Conservation (phyloP, 352 stramenopile species). For the Vaucheria bursata region DNA sequence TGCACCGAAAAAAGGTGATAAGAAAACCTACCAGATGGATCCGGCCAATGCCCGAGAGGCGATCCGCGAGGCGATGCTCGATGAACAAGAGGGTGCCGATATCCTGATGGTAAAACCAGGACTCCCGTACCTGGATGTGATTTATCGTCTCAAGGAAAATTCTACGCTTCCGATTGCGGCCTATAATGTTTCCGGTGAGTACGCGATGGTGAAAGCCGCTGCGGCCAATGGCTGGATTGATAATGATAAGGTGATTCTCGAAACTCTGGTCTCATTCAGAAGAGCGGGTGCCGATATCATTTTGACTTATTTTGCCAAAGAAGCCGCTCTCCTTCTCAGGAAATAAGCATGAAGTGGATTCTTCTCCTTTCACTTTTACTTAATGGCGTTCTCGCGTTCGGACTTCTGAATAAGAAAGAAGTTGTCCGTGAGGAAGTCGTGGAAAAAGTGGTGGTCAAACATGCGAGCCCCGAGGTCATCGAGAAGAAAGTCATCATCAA, state of each 20-base stretch:
- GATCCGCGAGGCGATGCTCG: slow-evolving; percentile 60
- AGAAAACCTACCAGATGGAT: slow-evolving; percentile 6
- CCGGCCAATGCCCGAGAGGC: background rate
- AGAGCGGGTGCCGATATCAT: slow-evolving; percentile 1
- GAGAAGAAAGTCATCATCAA: too few species aligned
- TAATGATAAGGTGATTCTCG: background rate
- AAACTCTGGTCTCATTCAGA: background rate
- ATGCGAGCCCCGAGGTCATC: too few species aligned
- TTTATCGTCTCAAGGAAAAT: background rate
- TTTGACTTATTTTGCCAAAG: background rate
- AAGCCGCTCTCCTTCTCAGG: too few species aligned
- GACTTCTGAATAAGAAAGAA: too few species aligned
- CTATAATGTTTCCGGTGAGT: slow-evolving; percentile 4
- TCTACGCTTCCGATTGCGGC: background rate
- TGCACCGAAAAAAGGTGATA: background rate
- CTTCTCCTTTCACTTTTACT: too few species aligned
- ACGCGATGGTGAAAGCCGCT: slow-evolving; percentile 9
- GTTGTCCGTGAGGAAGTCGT: too few species aligned
- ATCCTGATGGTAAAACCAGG: slow-evolving; percentile 86
- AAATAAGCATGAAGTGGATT: too few species aligned
- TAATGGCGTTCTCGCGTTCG: too few species aligned
- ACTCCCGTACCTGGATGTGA: slow-evolving; percentile 8
- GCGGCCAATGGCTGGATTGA: background rate
- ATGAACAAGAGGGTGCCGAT: slow-evolving; percentile 85
- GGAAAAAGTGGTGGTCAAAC: too few species aligned